These are phyloP conservation scores for Ramularia endophylla DNA, from an alignment of 2,329 filamentous ascomycete genomes.

Conservation along the genomic window DNA sequence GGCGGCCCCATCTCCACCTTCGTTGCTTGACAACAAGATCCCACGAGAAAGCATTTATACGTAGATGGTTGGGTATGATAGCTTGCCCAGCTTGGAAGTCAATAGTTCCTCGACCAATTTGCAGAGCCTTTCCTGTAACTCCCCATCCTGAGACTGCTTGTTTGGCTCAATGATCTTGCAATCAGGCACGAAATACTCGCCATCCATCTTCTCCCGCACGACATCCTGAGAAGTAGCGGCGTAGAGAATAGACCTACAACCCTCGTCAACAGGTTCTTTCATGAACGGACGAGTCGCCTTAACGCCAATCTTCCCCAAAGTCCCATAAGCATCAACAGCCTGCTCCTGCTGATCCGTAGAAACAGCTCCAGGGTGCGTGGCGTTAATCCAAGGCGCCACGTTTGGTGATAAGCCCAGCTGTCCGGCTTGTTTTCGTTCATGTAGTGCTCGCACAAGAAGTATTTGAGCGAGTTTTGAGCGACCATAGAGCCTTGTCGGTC, in stretches of 20 bases:
- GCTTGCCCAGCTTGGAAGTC: constrained; percentile 34
- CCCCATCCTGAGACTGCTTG: too few species aligned
- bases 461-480: constrained; percentile 47
- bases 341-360: constrained; percentile 43
- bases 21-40: too few species aligned
- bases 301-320: too few species aligned
- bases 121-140: constrained; percentile 42
- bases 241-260: too few species aligned
- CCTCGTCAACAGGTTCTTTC: too few species aligned
- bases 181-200: constrained; percentile 46
- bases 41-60: background rate
- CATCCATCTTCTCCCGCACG: constrained; percentile 40
- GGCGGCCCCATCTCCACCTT: constrained; percentile 5
- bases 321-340: too few species aligned
- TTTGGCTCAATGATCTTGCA: too few species aligned
- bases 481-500: constrained; percentile 43
- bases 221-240: constrained; percentile 43
- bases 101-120: constrained; percentile 41
- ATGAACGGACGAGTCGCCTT: too few species aligned
- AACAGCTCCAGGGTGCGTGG: constrained; percentile 46
- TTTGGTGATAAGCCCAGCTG: constrained; percentile 30
- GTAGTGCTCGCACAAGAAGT: constrained; percentile 40
- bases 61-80: constrained; percentile 13
- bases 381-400: constrained; percentile 41
- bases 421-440: constrained; percentile 34